Evolutionary conservation across 108 stramenopile species (phyloP).

Genomic region (Skeletonema potamos): DNA sequence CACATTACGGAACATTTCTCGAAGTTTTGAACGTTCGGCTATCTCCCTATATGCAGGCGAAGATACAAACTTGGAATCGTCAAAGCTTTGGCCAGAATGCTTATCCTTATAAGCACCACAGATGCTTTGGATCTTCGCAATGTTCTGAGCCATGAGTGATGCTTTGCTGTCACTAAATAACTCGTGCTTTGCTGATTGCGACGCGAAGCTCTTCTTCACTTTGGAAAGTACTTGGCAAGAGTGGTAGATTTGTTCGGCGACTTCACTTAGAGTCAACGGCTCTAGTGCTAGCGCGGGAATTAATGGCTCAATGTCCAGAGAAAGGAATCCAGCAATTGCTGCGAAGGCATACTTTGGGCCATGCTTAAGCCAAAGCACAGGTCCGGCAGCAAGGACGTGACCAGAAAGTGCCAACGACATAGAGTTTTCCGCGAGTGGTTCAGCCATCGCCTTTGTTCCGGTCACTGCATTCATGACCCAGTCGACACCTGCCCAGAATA

Average conservation of each 20-base stretch:
- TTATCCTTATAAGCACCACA: conserved; percentile 33
- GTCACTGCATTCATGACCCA: conserved; percentile 59
- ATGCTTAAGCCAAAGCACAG: conserved; percentile 76
- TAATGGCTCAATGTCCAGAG: conserved; percentile 54
- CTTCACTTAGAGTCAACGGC: conserved; percentile 65
- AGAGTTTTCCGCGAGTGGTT: conserved; percentile 55
- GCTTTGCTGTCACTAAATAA: conserved; percentile 37
- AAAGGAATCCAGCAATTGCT: conserved; percentile 70
- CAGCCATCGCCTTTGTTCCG: conserved; percentile 44
- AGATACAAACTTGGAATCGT: conserved; percentile 42
- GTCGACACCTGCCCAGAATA: conserved; percentile 78
- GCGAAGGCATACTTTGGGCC: conserved; percentile 81
- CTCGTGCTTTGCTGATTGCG: conserved; percentile 33
- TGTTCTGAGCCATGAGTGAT: conserved; percentile 18
- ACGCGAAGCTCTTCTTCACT: conserved; percentile 40
- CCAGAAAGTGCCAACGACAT: conserved; percentile 63
- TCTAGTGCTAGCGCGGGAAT: conserved; percentile 65
- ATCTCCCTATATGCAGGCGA: conserved; percentile 47
- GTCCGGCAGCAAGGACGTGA: conserved; percentile 72
- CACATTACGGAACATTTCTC: conserved; percentile 50
- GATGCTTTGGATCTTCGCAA: conserved; percentile 44
- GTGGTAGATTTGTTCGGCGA: conserved; percentile 64
- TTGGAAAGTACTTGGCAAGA: conserved; percentile 41
- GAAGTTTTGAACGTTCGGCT: conserved; percentile 38
- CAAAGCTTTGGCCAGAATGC: conserved; percentile 41